A percentile compares a stretch with the other conserved stretches of the same genome.
Conservation (phyloP, 257 asterid species). For the Nicotiana otophora region DNA sequence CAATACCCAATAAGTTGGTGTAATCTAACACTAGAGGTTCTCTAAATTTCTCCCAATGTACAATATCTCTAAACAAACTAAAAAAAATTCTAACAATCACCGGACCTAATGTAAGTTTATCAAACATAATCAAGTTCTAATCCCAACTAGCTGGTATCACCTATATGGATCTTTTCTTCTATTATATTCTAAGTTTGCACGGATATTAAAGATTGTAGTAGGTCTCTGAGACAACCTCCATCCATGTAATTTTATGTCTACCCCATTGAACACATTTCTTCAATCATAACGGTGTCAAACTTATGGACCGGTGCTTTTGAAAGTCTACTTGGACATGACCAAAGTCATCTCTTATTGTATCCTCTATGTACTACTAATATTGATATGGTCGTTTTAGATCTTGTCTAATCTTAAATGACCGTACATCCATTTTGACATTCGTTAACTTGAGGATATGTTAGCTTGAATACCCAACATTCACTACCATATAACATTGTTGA, state of each 20-base stretch:
- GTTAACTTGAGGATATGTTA: neutral
- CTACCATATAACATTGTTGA: neutral
- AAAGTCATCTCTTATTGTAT: neutral
- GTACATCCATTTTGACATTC: neutral
- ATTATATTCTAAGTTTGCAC: neutral
- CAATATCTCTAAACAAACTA: neutral
- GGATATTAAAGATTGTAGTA: neutral
- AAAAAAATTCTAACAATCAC: neutral
- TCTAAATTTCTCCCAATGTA: neutral
- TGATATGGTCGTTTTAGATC: neutral
- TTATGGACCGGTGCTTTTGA: neutral
- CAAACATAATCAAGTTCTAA: neutral
- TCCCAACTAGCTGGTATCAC: neutral
- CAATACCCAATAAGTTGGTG: neutral
- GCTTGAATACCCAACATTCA: neutral
- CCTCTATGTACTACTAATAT: neutral
- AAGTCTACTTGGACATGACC: neutral
- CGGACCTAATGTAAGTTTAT: neutral
- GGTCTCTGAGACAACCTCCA: neutral
- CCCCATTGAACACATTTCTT: neutral
- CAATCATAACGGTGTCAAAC: neutral
- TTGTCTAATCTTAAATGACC: no score
- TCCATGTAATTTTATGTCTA: neutral
- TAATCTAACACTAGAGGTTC: neutral
- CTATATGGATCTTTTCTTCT: neutral